These are phyloP conservation scores for Penicillium sp. DNA, from an alignment of 2,329 filamentous ascomycete genomes.

Conservation along the genomic window DNA sequence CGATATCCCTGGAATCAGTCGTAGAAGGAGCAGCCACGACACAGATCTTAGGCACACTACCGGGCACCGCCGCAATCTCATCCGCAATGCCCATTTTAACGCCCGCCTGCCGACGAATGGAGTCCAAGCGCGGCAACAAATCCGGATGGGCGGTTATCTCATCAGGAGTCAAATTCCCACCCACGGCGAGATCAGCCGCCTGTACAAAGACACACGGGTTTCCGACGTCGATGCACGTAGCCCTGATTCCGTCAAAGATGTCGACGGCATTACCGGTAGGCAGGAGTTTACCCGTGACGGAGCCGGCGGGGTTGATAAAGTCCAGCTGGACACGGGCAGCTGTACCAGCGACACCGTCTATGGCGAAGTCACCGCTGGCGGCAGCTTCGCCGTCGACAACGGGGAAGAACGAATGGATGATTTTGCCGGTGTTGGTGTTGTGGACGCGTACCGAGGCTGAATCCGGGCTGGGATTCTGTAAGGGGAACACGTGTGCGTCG, in stretches of 20 bases:
- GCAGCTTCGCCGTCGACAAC: constrained; percentile 50
- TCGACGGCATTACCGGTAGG: constrained; percentile 60
- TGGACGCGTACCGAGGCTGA: constrained; percentile 53
- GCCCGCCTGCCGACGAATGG: constrained; percentile 57
- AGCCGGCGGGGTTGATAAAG: constrained; percentile 62
- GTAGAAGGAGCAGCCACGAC: constrained; percentile 45
- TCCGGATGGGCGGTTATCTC: constrained; percentile 49
- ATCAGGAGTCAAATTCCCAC: constrained; percentile 49
- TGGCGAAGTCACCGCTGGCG: constrained; percentile 54
- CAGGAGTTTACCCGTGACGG: constrained; percentile 60
- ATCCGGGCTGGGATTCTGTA: constrained; percentile 32
- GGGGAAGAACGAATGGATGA: constrained; percentile 58
- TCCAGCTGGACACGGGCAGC: constrained; percentile 58
- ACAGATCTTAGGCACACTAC: constrained; percentile 61
- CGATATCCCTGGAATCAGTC: constrained; percentile 4
- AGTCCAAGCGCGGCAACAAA: constrained; percentile 51
- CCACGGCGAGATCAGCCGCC: constrained; percentile 50
- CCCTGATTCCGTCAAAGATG: constrained; percentile 48
- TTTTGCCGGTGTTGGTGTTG: constrained; percentile 70
- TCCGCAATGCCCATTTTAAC: constrained; percentile 60
- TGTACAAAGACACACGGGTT: constrained; percentile 64
- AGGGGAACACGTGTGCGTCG: constrained; percentile 50
- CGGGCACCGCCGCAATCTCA: constrained; percentile 46
- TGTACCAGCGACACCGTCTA: constrained; percentile 63
- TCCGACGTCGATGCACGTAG: constrained; percentile 61